phyloP scores from a whole-genome alignment of 371 early-diverging fungal genomes.

The Mucor saturninus region DNA sequence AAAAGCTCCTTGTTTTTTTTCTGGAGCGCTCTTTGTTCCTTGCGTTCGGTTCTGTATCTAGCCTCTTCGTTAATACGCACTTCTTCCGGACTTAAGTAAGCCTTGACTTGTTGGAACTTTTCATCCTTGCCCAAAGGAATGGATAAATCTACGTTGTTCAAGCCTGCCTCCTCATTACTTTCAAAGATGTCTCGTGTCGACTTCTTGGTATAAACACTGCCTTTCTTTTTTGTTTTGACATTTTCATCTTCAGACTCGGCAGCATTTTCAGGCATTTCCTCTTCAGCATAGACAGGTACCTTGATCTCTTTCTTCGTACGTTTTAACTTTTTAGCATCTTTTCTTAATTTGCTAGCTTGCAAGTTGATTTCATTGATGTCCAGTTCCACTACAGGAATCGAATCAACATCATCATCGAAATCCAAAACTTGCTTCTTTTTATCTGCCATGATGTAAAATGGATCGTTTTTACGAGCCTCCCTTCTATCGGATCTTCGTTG shows the following conservation, averaged over 20 bases:
- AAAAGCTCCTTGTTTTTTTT: conserved; percentile 36
- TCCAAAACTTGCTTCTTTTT: conserved; percentile 26
- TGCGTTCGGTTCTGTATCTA: conserved; percentile 43
- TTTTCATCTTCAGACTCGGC: conserved; percentile 55
- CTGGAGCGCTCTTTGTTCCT: conserved; percentile 48
- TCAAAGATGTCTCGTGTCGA: conserved; percentile 47
- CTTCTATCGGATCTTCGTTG: conserved; percentile 65
- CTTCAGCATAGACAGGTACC: conserved; percentile 61
- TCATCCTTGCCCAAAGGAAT: conserved; percentile 68
- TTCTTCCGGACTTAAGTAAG: conserved; percentile 70
- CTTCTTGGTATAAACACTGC: conserved; percentile 29
- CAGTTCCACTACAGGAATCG: conserved; percentile 82
- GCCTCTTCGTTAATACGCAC: conserved; percentile 61
- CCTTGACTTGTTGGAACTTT: conserved; percentile 60
- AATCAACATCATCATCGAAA: conserved; percentile 72
- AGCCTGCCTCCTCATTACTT: conserved; percentile 36
- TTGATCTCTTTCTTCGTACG: conserved; percentile 25
- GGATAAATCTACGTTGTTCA: conserved; percentile 64
- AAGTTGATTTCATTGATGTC: conserved; percentile 63
- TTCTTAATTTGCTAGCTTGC: conserved; percentile 34
- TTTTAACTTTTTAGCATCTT: conserved; percentile 27
- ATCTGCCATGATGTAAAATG: conserved; percentile 66
- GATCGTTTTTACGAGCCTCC: conserved; percentile 71
- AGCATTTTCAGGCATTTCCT: conserved; percentile 74
- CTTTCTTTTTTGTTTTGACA: conserved; percentile 12